Percentiles rank a stretch among this genome's conserved stretches.
Conservation (phyloP, 176 grass and related monocot species). For the Elymus sibiricus region DNA sequence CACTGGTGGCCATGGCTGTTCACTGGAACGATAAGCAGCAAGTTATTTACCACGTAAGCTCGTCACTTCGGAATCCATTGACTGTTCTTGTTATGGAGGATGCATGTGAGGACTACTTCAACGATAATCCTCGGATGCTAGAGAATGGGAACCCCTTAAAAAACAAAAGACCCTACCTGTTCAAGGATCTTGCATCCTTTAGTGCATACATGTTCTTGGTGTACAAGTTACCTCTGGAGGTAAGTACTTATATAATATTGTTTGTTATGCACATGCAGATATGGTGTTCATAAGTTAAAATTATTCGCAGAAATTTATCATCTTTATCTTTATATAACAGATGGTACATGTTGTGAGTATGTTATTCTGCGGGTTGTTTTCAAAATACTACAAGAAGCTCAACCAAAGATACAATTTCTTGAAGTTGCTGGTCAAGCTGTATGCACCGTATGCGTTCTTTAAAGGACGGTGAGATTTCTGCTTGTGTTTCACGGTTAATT, state of each 20-base stretch:
- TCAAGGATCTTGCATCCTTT: neutral
- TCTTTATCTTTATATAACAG: neutral
- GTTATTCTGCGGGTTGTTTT: neutral
- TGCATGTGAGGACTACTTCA: neutral
- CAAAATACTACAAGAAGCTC: neutral
- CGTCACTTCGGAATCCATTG: neutral
- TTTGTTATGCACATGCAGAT: too few relatives aligned
- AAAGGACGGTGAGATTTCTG: constrained; percentile 1
- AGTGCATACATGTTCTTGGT: neutral
- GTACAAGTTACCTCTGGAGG: neutral
- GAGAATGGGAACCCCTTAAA: neutral
- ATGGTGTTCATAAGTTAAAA: too few relatives aligned
- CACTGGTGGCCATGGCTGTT: neutral
- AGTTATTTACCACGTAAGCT: neutral
- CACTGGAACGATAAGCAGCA: neutral
- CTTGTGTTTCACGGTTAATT: too few relatives aligned
- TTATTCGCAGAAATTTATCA: neutral
- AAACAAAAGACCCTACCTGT: neutral
- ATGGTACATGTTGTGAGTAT: neutral
- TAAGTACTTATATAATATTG: too few relatives aligned
- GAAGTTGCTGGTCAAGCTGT: neutral
- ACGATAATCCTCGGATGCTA: neutral
- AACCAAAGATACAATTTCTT: neutral
- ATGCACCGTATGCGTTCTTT: neutral
- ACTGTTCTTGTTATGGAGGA: neutral